These are phyloP conservation scores for Curvularia lunata DNA, from an alignment of 2,329 filamentous ascomycete genomes.

Conservation along the genomic window DNA sequence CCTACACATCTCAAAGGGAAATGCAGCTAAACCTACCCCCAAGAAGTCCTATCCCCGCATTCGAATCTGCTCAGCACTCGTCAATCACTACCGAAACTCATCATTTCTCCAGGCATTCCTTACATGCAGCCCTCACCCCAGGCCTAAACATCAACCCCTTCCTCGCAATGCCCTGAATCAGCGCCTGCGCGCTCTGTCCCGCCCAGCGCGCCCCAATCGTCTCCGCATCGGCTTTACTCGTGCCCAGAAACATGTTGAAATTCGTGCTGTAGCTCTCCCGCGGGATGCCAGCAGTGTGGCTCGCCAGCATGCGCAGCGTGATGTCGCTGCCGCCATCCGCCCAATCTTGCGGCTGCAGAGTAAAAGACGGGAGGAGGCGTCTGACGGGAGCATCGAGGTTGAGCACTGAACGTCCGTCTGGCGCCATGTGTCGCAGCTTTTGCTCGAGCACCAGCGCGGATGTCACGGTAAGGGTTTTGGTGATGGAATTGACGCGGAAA, in stretches of 20 bases:
- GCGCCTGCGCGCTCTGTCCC: conserved; percentile 22
- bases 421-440: conserved; percentile 8
- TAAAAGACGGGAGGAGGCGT: conserved; percentile 30
- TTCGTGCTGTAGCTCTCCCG: conserved; percentile 40
- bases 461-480: conserved; percentile 38
- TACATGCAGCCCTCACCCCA: conserved; percentile 36
- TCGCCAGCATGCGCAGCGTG: conserved; percentile 41
- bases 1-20: too few relatives aligned
- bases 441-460: conserved; percentile 33
- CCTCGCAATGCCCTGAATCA: conserved; percentile 28
- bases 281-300: conserved; percentile 38
- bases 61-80: conserved; percentile 27
- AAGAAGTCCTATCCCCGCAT: conserved; percentile 38
- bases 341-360: conserved; percentile 36
- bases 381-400: conserved; percentile 35
- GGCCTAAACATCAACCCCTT: conserved; percentile 40
- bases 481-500: conserved; percentile 39
- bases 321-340: conserved; percentile 41
- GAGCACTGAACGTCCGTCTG: conserved; percentile 9
- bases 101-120: not conserved
- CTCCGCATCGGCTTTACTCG: conserved; percentile 31
- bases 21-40: conserved; percentile 15
- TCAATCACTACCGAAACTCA: not conserved
- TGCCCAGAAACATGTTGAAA: conserved; percentile 37
- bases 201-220: conserved; percentile 40